phyloP scores from a whole-genome alignment of 2,329 filamentous ascomycete species.

The Fusarium cicatricum region DNA sequence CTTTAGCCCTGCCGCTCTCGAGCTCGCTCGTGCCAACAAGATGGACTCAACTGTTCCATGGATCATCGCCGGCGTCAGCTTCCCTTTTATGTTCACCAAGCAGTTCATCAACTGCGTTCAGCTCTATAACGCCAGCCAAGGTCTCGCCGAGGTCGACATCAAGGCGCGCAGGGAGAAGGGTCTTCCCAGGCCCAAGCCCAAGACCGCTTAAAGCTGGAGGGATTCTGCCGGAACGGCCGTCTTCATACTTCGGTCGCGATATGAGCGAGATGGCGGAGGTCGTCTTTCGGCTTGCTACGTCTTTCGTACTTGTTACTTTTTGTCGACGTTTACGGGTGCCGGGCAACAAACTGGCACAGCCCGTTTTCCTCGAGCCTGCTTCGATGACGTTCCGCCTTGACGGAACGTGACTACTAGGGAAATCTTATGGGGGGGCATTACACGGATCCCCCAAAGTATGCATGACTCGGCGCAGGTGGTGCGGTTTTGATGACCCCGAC shows the following conservation, averaged over 20 bases:
- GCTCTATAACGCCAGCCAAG: conserved; percentile 89
- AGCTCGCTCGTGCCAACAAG: conserved; percentile 94
- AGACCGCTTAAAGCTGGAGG: conserved; percentile 41
- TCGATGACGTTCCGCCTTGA: conserved; percentile 23
- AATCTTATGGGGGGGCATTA: conserved; percentile 25
- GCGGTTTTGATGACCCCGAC: conserved; percentile 34
- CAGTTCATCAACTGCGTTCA: conserved; percentile 95
- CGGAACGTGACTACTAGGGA: conserved; percentile 32
- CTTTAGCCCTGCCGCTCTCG: conserved; percentile 90
- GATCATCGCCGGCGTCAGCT: conserved; percentile 82
- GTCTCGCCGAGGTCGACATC: conserved; percentile 91
- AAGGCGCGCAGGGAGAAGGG: conserved; percentile 65
- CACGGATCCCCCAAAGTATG: conserved; percentile 31
- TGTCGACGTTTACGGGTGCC: too few relatives aligned
- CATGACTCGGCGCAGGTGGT: conserved; percentile 43
- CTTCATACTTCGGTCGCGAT: background rate
- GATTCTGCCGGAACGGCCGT: background rate
- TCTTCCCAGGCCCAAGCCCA: conserved; percentile 55
- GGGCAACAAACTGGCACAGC: background rate
- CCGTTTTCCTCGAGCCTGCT: conserved; percentile 21
- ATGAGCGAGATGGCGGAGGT: background rate
- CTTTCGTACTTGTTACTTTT: background rate
- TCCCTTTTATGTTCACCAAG: conserved; percentile 89
- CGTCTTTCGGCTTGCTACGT: background rate
- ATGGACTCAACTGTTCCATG: conserved; percentile 73